Evolutionary conservation across 768 basidiomycete genomes (phyloP).

Genomic region (Leccinum olivaceopallidum): DNA sequence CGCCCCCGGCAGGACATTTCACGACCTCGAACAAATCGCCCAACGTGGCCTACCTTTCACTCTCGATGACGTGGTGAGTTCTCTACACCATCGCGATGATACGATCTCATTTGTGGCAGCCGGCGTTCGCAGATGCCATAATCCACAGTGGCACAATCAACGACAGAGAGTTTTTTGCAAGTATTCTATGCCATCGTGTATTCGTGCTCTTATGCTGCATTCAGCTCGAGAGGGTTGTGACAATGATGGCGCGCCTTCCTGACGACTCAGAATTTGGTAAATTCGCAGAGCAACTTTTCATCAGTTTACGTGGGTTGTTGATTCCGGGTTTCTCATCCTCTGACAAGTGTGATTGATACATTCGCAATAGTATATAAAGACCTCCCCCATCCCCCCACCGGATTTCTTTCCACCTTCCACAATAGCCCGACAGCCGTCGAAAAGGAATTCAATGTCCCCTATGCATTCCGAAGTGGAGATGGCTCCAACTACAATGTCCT

Average conservation of each 20-base stretch:
- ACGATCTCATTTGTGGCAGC: constrained; percentile 30
- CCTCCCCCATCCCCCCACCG: neutral
- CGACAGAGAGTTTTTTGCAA: constrained; percentile 62
- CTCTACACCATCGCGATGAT: neutral
- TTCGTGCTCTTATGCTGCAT: constrained; percentile 5
- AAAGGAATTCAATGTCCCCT: constrained; percentile 32
- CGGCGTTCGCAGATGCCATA: constrained; percentile 50
- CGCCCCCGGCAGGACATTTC: constrained; percentile 17
- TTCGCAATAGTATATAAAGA: constrained; percentile 65
- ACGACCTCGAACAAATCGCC: constrained; percentile 31
- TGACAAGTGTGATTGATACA: neutral
- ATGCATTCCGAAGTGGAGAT: constrained; percentile 58
- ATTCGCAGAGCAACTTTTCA: constrained; percentile 49
- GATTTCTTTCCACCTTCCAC: constrained; percentile 11
- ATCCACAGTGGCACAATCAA: constrained; percentile 45
- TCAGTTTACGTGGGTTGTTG: constrained; percentile 52
- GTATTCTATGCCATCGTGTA: constrained; percentile 20
- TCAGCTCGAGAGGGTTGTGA: constrained; percentile 64
- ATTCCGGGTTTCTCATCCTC: neutral
- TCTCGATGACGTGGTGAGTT: constrained; percentile 30
- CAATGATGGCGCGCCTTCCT: constrained; percentile 57
- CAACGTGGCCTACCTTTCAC: constrained; percentile 28
- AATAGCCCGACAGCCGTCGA: neutral
- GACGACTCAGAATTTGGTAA: constrained; percentile 29
- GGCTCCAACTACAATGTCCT: constrained; percentile 61